Evolutionary conservation across 2,329 filamentous ascomycete species (phyloP), one percentile per base, ranked within the genome.

Genomic region (Alternaria arborescens): DNA sequence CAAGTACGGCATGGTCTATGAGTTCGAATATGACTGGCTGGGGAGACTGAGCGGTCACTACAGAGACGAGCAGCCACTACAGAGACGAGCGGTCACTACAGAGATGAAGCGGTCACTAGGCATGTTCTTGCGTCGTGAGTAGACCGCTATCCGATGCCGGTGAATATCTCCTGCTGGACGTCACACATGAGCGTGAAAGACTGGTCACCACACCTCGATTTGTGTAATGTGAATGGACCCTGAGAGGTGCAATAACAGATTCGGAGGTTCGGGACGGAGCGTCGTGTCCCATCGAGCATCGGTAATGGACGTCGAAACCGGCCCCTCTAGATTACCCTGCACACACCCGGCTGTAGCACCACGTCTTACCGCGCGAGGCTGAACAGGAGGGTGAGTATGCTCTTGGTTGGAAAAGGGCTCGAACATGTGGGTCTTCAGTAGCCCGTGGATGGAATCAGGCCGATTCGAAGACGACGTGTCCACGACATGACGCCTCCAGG

Each of bases 361-460:
- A 63, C 54, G 64, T 69, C 67, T 62, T 56, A 61, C 66, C 67
- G 44, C 54, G 46, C 63, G 62, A 69, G 69, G 71, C 70, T 71
- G 71, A 64, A 61, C 59, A 62, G 64, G 67, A 64, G 68, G 68
- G 61, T 47, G 58, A 61, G 56, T 60, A 47, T 54, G 64, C 46
- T 58, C 52, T 58, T 71, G 67, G 69, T 74, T 52, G 58, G 72
- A 67, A 63, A 40, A 20, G 60, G 55, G 44, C 26, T 61, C 55
- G 59, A 66, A 65, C 54, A 50, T 54, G 67, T 63, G 63, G 60
- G 69, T 58, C 62, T 60, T 59, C 62, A 62, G 62, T 67, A 40
- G 60, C 65, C 68, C 64, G 58, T 65, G 60, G 59, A 62, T 56
- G 70, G 66, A 74, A 73, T 54, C 58, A 63, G 66, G 62, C 73